Base-by-base conservation (phyloP, 2,329 filamentous ascomycete genomes). In the Epichloe baconii region DNA sequence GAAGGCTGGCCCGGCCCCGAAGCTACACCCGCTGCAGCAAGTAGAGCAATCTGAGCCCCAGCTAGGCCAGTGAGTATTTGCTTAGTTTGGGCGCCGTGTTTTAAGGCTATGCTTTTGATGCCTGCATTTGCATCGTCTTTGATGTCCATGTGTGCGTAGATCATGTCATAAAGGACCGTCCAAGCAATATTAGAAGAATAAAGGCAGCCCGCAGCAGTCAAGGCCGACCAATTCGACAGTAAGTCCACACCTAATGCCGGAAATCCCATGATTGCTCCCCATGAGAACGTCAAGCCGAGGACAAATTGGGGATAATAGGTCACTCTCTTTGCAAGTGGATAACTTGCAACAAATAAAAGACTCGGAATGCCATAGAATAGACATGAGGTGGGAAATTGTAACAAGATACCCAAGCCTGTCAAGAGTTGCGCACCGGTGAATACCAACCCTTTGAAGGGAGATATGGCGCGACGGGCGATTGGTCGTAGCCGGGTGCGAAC, bases 141-240 rank as follows among this genome's bases (percentile, higher is more conserved):
- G 65, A 91, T 85, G 61, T 95, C 88, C 82, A 93, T 91, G 64
- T 94, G 88, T 14, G 88, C 88, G 66, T 95, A 95, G 35, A 95
- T 88, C 80, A 93, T 94, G 65, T 95, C 88, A 65, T 94, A 95
- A 40, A 94, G 69, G 26, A 94, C 77, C 0, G 88, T 94, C 89
- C 89, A 95, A 3, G 86, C 82, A 23, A 93, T 74, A 59, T 89
- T 93, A 43, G 85, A 88, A 11, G 77, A 70, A 63, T 94, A 94
- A 47, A 95, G 70, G 52, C 78, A 79, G 3, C 74, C 79, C 1
- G 86, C 85, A 1, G 85, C 81, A 4, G 75, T 71, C 52, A 87
- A 63, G 2, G 86, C 85, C 1, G 78, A 66, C 21, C 69, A 69
- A 56, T 85, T 78, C 5, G 77, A 69, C 12, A 91, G 66, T n/a